Percentiles rank a stretch among this genome's conserved stretches.
Conservation (phyloP, 768 basidiomycete genomes). For the Termitomyces sp. region DNA sequence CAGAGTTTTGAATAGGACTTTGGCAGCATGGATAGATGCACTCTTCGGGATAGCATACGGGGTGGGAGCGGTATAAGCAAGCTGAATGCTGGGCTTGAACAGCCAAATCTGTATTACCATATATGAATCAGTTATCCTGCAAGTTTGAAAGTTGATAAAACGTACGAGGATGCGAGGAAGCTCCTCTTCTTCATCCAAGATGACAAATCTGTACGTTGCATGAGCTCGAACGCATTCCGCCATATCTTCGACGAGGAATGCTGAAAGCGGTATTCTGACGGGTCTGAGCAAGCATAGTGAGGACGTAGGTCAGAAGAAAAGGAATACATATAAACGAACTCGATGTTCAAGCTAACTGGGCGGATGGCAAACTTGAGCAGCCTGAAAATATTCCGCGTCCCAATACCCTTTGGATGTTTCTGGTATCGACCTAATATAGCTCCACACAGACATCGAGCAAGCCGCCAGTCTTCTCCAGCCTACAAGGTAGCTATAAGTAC, state of each 20-base stretch:
- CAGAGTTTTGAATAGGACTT: slow-evolving; percentile 81
- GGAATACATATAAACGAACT: slow-evolving; percentile 41
- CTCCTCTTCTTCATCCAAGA: slow-evolving; percentile 85
- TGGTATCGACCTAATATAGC: slow-evolving; percentile 71
- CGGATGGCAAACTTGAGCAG: slow-evolving; percentile 83
- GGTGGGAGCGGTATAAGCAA: slow-evolving; percentile 62
- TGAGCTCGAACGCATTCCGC: slow-evolving; percentile 87
- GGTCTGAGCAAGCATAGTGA: slow-evolving; percentile 22
- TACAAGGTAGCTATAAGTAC: slow-evolving; percentile 21
- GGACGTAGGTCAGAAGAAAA: background rate
- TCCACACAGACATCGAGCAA: slow-evolving; percentile 78
- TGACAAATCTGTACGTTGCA: slow-evolving; percentile 86
- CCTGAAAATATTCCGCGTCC: slow-evolving; percentile 46
- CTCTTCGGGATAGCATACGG: slow-evolving; percentile 55
- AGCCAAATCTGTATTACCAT: slow-evolving; percentile 71
- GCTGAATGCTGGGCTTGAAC: slow-evolving; percentile 83
- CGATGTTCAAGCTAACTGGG: slow-evolving; percentile 51
- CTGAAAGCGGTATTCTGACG: slow-evolving; percentile 61
- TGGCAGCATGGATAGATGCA: slow-evolving; percentile 64
- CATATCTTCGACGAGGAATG: slow-evolving; percentile 92
- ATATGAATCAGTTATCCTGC: background rate
- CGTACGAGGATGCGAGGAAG: slow-evolving; percentile 72
- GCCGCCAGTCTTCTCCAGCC: slow-evolving; percentile 58
- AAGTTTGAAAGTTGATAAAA: slow-evolving; percentile 1
- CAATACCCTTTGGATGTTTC: slow-evolving; percentile 31